Conservation (phyloP, 768 basidiomycete species). For the Calocybe gangraenosa region DNA sequence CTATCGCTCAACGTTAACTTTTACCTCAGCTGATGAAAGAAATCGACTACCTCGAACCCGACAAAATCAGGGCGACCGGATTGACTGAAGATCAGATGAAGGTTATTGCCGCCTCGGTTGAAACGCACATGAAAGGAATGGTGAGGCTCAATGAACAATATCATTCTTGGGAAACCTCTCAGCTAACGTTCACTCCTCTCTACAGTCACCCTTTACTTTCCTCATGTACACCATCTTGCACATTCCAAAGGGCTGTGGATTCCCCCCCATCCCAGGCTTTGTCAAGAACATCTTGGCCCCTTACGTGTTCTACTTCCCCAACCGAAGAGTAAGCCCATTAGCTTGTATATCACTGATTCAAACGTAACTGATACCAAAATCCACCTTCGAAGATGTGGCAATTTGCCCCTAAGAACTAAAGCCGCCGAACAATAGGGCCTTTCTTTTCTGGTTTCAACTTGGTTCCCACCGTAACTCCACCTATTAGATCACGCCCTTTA, state of each 20-base stretch:
- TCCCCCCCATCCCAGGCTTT: slow-evolving; percentile 15
- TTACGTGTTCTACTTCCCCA: slow-evolving; percentile 14
- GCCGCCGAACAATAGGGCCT: no score
- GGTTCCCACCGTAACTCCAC: no score
- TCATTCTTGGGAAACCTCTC: background rate
- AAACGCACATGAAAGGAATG: slow-evolving; percentile 18
- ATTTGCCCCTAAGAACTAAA: slow-evolving; percentile 10
- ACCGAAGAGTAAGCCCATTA: slow-evolving; percentile 13
- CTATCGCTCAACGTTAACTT: no score
- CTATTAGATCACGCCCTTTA: no score
- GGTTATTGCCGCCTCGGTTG: slow-evolving; percentile 13
- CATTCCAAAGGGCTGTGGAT: slow-evolving; percentile 13
- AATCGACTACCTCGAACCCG: slow-evolving; percentile 16
- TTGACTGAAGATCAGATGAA: slow-evolving; percentile 15
- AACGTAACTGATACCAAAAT: background rate
- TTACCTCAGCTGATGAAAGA: slow-evolving; percentile 16
- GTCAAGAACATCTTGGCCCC: slow-evolving; percentile 15
- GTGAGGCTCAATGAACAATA: slow-evolving; percentile 1
- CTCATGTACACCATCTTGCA: slow-evolving; percentile 16
- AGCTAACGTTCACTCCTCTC: background rate
- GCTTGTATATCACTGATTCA: background rate
- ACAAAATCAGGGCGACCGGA: slow-evolving; percentile 16
- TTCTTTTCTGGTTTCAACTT: no score
- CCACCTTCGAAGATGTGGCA: slow-evolving; percentile 8
- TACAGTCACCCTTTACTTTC: slow-evolving; percentile 14